A percentile compares a stretch with the other conserved stretches of the same genome.
Evolutionary conservation across 2,329 filamentous ascomycete genomes (phyloP).

Genomic region (Fusarium sp.): DNA sequence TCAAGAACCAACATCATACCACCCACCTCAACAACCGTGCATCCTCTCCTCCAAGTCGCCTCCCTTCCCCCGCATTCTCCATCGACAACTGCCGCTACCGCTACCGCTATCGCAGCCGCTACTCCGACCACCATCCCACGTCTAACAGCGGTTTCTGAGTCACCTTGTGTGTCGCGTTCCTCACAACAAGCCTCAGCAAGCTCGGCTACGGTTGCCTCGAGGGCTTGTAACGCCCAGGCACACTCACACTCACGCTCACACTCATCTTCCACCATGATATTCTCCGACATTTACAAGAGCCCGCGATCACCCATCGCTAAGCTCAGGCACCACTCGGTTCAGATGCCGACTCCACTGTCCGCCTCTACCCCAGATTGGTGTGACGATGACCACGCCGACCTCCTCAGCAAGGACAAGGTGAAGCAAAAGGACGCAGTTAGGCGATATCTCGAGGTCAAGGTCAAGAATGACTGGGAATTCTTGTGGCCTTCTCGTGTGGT

Average conservation of each 20-base stretch:
- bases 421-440: slow-evolving; percentile 73
- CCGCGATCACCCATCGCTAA: slow-evolving; percentile 64
- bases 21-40: slow-evolving; percentile 31
- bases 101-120: slow-evolving; percentile 26
- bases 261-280: slow-evolving; percentile 58
- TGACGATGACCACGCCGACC: slow-evolving; percentile 68
- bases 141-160: slow-evolving; percentile 10
- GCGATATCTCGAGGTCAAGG: slow-evolving; percentile 62
- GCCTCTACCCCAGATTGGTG: slow-evolving; percentile 47
- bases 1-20: slow-evolving; percentile 34
- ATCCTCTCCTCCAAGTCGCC: slow-evolving; percentile 34
- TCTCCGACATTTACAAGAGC: slow-evolving; percentile 69
- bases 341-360: slow-evolving; percentile 44
- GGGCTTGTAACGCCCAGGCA: slow-evolving; percentile 34
- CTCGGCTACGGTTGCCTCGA: slow-evolving; percentile 20
- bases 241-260: background rate
- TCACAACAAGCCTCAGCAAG: slow-evolving; percentile 11
- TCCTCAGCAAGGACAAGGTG: slow-evolving; percentile 69
- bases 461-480: slow-evolving; percentile 71
- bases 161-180: slow-evolving; percentile 16
- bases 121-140: slow-evolving; percentile 25
- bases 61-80: slow-evolving; percentile 37
- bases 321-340: slow-evolving; percentile 54
- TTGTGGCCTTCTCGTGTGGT: slow-evolving; percentile 59
- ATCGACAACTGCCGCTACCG: slow-evolving; percentile 32